A percentile compares a stretch with the other conserved stretches of the same genome.
Evolutionary conservation across 73 alveolate genomes (phyloP).

Genomic region (Tetrahymena elliotti): DNA sequence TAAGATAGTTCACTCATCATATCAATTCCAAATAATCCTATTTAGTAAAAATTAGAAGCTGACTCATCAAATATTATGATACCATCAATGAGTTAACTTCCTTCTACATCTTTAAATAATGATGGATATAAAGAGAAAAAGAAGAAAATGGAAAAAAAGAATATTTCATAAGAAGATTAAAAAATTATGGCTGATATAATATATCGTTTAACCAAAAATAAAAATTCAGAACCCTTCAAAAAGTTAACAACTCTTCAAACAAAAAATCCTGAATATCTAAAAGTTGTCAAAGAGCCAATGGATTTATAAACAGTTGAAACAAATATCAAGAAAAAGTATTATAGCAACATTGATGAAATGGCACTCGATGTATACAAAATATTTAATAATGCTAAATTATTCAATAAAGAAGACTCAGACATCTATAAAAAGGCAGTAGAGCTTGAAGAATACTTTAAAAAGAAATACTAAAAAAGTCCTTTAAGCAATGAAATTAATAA

Average conservation of each 20-base stretch:
- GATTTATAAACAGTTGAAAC: background rate
- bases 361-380: background rate
- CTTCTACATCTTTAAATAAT: background rate
- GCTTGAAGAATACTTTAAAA: background rate
- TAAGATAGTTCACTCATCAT: background rate
- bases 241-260: background rate
- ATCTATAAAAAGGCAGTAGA: background rate
- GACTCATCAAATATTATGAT: background rate
- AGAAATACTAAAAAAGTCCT: background rate
- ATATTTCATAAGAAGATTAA: background rate
- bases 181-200: background rate
- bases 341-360: background rate
- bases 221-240: background rate
- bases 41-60: background rate
- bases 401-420: background rate
- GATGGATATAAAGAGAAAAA: background rate
- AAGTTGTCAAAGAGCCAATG: background rate
- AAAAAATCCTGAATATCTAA: background rate
- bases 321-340: background rate
- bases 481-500: background rate
- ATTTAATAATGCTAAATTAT: background rate
- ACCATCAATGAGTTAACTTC: background rate
- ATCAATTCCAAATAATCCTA: background rate
- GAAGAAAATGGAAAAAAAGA: background rate
- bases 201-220: background rate